Evolutionary conservation across 1,284 basidiomycete genomes (phyloP), one percentile per base, ranked within the genome.

Genomic region (Cutaneotrichosporon dermatis): DNA sequence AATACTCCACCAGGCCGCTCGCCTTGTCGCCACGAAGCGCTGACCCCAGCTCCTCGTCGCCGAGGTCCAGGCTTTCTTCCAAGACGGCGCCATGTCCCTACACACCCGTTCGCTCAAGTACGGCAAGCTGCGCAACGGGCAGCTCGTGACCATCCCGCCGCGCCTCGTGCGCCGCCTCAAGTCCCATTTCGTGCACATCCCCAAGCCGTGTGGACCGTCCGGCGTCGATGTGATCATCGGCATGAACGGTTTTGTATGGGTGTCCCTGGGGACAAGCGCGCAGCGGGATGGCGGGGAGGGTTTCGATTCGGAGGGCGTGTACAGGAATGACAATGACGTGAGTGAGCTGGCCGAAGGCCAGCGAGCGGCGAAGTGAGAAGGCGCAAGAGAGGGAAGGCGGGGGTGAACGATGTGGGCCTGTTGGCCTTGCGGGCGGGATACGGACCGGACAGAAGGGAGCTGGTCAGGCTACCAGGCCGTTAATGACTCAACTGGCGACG

Each of bases 51-150:
- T 99, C 39, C 83, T 99, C 9, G 96, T 99, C 10, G 94, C 95
- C 4, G 96, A 99, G 78, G 95, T 99, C 1, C 96, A 99, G 76
- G 88, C 91, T 0, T 89, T 98, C 75, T 96, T 95, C 75, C 83
- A 86, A 4, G 96, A 99, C 75, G 94, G 95, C 4, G 88, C 90
- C 5, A 94, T 97, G 85, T 92, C 90, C 7, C 79, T 99, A 39
- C 96, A 99, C 72, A 99, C 96, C 2, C 87, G 96, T 52, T 97
- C 93, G 0, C 81, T 98, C 62, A 89, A 90, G 75, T 99, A 98
- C 77, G 96, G 96, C 68, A 99, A 99, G 91, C 83, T 99, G 54
- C 87, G 93, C 54, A 99, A 99, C 75, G 96, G 96, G 5, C 88
- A 90, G 69, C 83, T 99, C 11, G 85, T 95, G 42, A 81, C 82